Conservation (phyloP, 192 early-diverging fungal species). For the Backusella luteola region DNA sequence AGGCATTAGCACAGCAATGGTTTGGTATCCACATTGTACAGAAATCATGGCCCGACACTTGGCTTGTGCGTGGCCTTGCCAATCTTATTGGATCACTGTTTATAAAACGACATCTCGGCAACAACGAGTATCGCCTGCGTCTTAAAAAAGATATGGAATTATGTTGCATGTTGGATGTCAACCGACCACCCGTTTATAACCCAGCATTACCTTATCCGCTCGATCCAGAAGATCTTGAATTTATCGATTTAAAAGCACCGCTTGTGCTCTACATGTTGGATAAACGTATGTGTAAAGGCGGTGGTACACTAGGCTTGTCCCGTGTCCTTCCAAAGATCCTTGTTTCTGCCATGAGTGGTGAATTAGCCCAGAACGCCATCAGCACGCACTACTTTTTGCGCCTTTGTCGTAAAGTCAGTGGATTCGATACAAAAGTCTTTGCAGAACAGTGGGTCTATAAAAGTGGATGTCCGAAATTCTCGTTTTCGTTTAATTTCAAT, state of each 20-base stretch:
- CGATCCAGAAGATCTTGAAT: conserved; percentile 62
- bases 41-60: conserved; percentile 77
- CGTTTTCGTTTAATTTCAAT: conserved; percentile 82
- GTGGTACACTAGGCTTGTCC: conserved; percentile 63
- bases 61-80: conserved; percentile 83
- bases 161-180: conserved; percentile 79
- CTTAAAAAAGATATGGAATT: conserved; percentile 81
- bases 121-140: conserved; percentile 85
- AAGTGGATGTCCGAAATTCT: conserved; percentile 88
- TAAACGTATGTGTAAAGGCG: conserved; percentile 75
- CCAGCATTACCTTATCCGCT: conserved; percentile 49
- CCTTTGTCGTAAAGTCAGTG: conserved; percentile 83
- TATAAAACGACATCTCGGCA: conserved; percentile 79
- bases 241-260: conserved; percentile 82
- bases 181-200: conserved; percentile 84
- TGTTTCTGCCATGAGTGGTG: conserved; percentile 69
- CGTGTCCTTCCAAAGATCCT: conserved; percentile 84
- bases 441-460: conserved; percentile 94
- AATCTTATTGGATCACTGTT: conserved; percentile 75
- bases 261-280: conserved; percentile 94
- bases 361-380: conserved; percentile 55
- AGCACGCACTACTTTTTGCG: conserved; percentile 75
- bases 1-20: conserved; percentile 88
- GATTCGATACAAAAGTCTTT: conserved; percentile 75
- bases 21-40: conserved; percentile 85